phyloP scores from a whole-genome alignment of 371 early-diverging fungal species.

The Rhizopus stolonifer region DNA sequence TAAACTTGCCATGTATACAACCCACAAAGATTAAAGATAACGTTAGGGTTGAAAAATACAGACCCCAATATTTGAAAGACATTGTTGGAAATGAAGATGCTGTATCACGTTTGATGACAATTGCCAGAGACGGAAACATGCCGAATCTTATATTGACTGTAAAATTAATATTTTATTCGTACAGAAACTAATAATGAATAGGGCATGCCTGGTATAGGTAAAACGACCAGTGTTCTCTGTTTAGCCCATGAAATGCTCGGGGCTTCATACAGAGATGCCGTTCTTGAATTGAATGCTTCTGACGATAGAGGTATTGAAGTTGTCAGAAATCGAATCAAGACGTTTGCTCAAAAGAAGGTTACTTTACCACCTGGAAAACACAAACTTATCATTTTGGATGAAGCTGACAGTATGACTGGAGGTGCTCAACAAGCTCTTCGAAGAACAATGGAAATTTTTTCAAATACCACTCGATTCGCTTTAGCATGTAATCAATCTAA shows the following conservation, averaged over 20 bases:
- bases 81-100: conserved; percentile 97
- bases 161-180: background rate
- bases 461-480: conserved; percentile 95
- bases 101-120: conserved; percentile 81
- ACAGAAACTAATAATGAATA: conserved; percentile 18
- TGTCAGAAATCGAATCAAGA: conserved; percentile 96
- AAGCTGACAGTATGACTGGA: conserved; percentile 96
- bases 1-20: background rate
- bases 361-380: conserved; percentile 86
- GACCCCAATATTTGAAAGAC: conserved; percentile 85
- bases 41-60: conserved; percentile 95
- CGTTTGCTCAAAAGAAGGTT: conserved; percentile 97
- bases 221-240: conserved; percentile 96
- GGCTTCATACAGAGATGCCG: conserved; percentile 82
- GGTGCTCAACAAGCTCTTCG: conserved; percentile 97
- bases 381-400: conserved; percentile 98
- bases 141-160: conserved; percentile 96
- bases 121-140: conserved; percentile 91
- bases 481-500: conserved; percentile 96
- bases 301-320: conserved; percentile 99
- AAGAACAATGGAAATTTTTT: conserved; percentile 96
- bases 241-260: conserved; percentile 89
- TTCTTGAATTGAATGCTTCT: conserved; percentile 97
- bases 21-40: background rate
- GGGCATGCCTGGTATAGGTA: conserved; percentile 99